phyloP scores from a whole-genome alignment of 2,329 filamentous ascomycete species.

The Gyromitra esculenta region DNA sequence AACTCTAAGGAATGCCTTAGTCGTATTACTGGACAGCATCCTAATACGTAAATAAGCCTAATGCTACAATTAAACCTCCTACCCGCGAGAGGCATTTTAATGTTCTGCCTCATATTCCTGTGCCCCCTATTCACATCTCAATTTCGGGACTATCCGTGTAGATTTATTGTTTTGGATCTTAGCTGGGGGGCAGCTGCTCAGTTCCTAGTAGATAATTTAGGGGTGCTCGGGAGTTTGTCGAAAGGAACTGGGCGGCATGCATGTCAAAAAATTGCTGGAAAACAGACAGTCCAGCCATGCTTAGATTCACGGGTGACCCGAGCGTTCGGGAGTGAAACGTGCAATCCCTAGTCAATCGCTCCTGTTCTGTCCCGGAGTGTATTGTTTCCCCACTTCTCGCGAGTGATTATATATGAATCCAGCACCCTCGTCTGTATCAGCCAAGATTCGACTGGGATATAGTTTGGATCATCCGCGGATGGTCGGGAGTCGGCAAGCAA shows the following conservation, averaged over 20 bases:
- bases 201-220: slow-evolving; percentile 20
- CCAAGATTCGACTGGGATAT: slow-evolving; percentile 25
- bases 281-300: slow-evolving; percentile 19
- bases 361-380: background rate
- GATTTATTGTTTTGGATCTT: background rate
- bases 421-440: slow-evolving; percentile 1
- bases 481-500: slow-evolving; percentile 32
- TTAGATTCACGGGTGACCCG: slow-evolving; percentile 18
- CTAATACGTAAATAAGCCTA: background rate
- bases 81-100: slow-evolving; percentile 7
- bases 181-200: background rate
- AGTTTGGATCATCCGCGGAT: background rate
- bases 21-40: background rate
- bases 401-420: slow-evolving; percentile 47
- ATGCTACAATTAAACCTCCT: background rate
- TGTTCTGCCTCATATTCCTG: slow-evolving; percentile 3
- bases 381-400: background rate
- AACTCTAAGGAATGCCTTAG: slow-evolving; percentile 9
- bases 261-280: slow-evolving; percentile 22
- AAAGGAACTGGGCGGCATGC: background rate
- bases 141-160: background rate
- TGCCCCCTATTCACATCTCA: slow-evolving; percentile 1
- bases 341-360: slow-evolving; percentile 20
- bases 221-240: background rate
- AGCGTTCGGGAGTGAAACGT: slow-evolving; percentile 27